Percentiles rank a stretch among this genome's conserved stretches.
Evolutionary conservation across 495 filamentous ascomycete genomes (phyloP).

Genomic region (Aspergillus ellipticus): DNA sequence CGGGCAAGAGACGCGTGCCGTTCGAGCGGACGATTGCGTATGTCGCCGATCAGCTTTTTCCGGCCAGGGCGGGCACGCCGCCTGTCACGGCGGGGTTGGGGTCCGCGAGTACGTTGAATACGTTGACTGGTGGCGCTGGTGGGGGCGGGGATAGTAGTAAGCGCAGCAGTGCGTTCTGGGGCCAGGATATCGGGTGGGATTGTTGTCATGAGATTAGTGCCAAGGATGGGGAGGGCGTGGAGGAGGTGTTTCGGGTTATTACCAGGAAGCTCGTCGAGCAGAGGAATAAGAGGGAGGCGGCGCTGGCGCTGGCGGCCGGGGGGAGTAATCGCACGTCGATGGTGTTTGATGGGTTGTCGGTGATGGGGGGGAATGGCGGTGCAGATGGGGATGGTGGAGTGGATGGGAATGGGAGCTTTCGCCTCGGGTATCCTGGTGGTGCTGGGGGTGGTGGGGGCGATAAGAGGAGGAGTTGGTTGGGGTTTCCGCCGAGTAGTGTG

Average conservation of each 20-base stretch:
- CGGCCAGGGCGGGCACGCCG: slow-evolving; percentile 59
- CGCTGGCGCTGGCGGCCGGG: slow-evolving; percentile 51
- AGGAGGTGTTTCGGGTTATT: slow-evolving; percentile 95
- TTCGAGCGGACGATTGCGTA: slow-evolving; percentile 95
- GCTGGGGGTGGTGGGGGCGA: too few relatives aligned
- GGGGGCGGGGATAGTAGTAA: slow-evolving; percentile 45
- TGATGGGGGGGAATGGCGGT: too few relatives aligned
- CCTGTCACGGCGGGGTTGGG: slow-evolving; percentile 53
- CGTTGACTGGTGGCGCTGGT: slow-evolving; percentile 44
- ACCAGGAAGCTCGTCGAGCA: slow-evolving; percentile 93
- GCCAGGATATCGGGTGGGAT: slow-evolving; percentile 89
- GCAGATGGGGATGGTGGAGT: background rate
- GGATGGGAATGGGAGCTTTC: slow-evolving; percentile 44
- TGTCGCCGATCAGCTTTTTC: slow-evolving; percentile 83
- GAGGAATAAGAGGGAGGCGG: slow-evolving; percentile 60
- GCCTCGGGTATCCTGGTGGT: slow-evolving; percentile 38
- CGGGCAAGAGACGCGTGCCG: slow-evolving; percentile 70
- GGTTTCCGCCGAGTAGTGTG: slow-evolving; percentile 41
- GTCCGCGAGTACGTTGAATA: slow-evolving; percentile 24
- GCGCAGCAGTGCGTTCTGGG: slow-evolving; percentile 81
- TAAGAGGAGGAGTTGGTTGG: slow-evolving; percentile 53
- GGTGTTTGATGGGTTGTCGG: slow-evolving; percentile 9
- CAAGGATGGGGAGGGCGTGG: slow-evolving; percentile 91
- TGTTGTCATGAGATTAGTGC: slow-evolving; percentile 96
- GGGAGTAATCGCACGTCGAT: slow-evolving; percentile 35